Base-by-base conservation (phyloP, 1,284 basidiomycete species). In the Rhodotorula sp. region DNA sequence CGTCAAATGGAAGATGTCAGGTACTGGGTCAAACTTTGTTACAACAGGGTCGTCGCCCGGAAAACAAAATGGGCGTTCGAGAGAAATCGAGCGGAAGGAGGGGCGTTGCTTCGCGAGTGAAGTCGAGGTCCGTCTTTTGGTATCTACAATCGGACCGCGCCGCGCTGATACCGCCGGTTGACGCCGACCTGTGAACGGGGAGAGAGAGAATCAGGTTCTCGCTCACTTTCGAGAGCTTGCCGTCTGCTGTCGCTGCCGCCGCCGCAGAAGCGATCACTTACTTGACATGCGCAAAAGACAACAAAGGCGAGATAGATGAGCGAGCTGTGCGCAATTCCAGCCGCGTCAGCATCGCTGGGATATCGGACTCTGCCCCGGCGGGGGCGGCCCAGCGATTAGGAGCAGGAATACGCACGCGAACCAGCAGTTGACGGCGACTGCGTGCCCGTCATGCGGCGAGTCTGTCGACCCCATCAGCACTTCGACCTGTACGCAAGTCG, bases 261-360 rank as follows among this genome's bases (percentile, higher is more conserved):
- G 29, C 29, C 3, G 29, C 29, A 29, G 29, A 29, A 31, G 5
- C 3, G 23, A 16, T 23, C 6, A 56, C 71, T 48, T 5, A 75
- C 73, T 39, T 75, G 74, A 51, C 71, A 72, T 1, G 61, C 59
- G 52, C 74, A 75, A 48, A 75, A 75, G 26, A 65, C 66, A 7
- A 70, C 58, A 47, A 75, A 71, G 4, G 69, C 71, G 60, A 58
- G 63, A 34, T 75, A 75, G 21, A 75, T 61, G 62, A 58, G 63
- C 29, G 56, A 64, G 46, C 54, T 64, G 63, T 21, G 52, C 3
- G 43, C 1, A 16, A 1, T 20, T 18, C 5, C 7, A 5, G 34
- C 34, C 5, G n/a, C 16, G 47, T 46, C 49, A 26, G 10, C 20
- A 20, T 3, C 15, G 23, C 15, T 6, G 10, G 59, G 46, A 54